These are phyloP conservation scores for Colletotrichum kahawae DNA, from an alignment of 2,329 filamentous ascomycete species.

Conservation along the genomic window DNA sequence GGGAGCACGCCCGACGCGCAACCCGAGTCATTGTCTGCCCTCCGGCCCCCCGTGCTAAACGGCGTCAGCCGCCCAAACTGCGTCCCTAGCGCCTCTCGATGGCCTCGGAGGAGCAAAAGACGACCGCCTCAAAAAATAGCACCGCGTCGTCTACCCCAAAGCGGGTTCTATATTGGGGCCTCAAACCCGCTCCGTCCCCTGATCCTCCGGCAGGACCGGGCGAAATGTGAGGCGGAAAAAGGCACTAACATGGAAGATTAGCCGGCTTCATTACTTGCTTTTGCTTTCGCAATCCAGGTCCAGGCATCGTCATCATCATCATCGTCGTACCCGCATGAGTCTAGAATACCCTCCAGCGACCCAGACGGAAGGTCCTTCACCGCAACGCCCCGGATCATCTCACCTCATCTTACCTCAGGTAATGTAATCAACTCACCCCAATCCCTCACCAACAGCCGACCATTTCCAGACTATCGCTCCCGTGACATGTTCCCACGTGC, in stretches of 20 bases:
- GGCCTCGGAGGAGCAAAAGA: not conserved
- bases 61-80: not conserved
- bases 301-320: not conserved
- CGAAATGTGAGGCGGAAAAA: not conserved
- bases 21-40: not conserved
- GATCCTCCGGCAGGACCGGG: not conserved
- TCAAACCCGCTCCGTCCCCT: not conserved
- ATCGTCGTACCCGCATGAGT: not conserved
- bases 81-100: not conserved
- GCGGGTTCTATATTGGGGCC: not conserved
- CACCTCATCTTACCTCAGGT: not conserved
- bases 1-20: not conserved
- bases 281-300: not conserved
- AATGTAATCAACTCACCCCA: not conserved
- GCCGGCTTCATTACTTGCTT: not conserved
- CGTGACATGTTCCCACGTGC: slow-evolving; percentile 13
- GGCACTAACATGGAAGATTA: not conserved
- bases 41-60: not conserved
- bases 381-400: not conserved
- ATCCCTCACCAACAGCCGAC: not conserved
- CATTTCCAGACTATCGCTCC: not conserved
- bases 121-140: not conserved
- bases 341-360: not conserved
- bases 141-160: not conserved
- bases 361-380: not conserved